A percentile compares a stretch with the other conserved stretches of the same genome.
Evolutionary conservation across 306 rosid genomes (phyloP).

Genomic region (Abrus precatorius): DNA sequence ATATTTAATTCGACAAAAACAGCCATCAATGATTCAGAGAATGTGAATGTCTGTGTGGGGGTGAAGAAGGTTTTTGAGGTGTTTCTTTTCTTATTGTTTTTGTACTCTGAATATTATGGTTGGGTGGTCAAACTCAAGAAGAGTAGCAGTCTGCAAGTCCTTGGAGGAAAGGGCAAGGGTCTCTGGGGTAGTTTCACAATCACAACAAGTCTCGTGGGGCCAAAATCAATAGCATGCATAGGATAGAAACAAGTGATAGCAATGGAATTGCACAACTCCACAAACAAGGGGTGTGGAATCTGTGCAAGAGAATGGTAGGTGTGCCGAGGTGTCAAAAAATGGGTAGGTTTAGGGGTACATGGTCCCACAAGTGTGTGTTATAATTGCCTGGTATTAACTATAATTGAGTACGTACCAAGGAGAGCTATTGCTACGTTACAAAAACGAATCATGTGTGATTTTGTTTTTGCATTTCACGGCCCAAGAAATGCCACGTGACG

Average conservation of each 20-base stretch:
- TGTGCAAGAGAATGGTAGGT: neutral
- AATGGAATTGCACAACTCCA: neutral
- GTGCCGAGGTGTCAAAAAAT: neutral
- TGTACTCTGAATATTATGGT: neutral
- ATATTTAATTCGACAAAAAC: too few species aligned
- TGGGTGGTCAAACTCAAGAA: neutral
- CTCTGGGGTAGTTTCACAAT: neutral
- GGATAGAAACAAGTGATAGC: neutral
- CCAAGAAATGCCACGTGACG: slow-evolving; percentile 36
- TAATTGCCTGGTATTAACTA: slow-evolving; percentile 25
- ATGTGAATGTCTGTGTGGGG: neutral
- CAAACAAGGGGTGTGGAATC: neutral
- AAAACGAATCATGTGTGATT: neutral
- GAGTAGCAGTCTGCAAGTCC: neutral
- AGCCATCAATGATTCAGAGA: too few species aligned
- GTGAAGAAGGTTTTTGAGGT: neutral
- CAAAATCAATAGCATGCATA: slow-evolving; percentile 11
- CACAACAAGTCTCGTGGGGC: neutral
- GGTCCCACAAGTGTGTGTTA: neutral
- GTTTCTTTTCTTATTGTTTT: neutral
- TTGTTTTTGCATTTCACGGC: neutral
- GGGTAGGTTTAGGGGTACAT: neutral
- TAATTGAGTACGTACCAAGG: neutral
- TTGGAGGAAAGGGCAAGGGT: neutral
- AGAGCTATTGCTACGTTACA: neutral